These are phyloP conservation scores for Collybia nuda DNA, from an alignment of 768 basidiomycete species.

Conservation along the genomic window DNA sequence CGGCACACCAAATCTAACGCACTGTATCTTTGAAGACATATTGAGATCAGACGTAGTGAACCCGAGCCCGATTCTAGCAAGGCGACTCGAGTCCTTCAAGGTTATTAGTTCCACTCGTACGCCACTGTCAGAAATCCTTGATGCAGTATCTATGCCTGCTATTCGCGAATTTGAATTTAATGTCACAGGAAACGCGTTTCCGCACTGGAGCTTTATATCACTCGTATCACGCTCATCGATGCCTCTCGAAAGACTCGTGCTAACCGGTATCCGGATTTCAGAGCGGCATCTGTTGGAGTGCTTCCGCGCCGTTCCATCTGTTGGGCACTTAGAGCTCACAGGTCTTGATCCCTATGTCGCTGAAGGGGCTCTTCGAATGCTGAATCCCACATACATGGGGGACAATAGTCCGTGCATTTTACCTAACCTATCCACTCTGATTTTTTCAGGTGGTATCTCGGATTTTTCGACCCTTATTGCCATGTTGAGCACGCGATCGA, in stretches of 20 bases:
- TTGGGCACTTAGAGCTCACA: constrained; percentile 9
- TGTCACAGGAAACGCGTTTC: constrained; percentile 16
- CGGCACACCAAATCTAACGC: constrained; percentile 10
- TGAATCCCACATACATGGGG: constrained; percentile 12
- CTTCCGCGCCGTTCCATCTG: constrained; percentile 11
- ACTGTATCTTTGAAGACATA: constrained; percentile 17
- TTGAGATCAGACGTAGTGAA: constrained; percentile 16
- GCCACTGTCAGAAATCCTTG: constrained; percentile 18
- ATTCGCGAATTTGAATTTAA: constrained; percentile 13
- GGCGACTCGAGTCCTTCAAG: constrained; percentile 12
- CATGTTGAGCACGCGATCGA: constrained; percentile 12
- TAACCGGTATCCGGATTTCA: constrained; percentile 14
- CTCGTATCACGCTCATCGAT: constrained; percentile 15
- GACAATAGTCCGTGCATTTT: constrained; percentile 6
- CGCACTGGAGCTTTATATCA: constrained; percentile 19
- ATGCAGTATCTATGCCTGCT: constrained; percentile 12
- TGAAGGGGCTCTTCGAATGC: constrained; percentile 10
- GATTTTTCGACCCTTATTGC: constrained; percentile 6
- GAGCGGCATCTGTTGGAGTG: constrained; percentile 17
- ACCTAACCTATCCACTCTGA: constrained; percentile 7
- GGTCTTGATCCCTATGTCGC: constrained; percentile 11
- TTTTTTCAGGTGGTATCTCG: constrained; percentile 9
- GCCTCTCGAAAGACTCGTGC: constrained; percentile 10
- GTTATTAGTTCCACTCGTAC: constrained; percentile 14
- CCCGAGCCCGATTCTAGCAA: constrained; percentile 11